Base-by-base conservation (phyloP, 352 stramenopile genomes). In the Phytophthora citricola region DNA sequence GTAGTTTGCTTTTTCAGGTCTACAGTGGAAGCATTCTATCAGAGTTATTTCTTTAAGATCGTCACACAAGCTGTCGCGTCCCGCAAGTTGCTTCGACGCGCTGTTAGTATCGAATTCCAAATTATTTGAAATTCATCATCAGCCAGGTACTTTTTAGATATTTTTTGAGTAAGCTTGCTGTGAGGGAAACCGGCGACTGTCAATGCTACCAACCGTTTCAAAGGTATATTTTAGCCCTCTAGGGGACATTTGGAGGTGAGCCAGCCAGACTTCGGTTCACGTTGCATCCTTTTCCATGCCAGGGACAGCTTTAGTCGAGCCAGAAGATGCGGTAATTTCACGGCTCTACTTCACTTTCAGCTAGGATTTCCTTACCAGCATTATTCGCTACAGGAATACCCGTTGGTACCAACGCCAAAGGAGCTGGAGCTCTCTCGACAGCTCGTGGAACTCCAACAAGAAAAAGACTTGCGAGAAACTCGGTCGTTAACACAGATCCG, bases 361-460 rank as follows among this genome's bases (percentile, higher is more conserved):
- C 22, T 46, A 24, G 3, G 26, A 8, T 43, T 43, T 20, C 36
- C 57, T 11, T 44, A 45, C 22, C 32, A 46, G 12, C 4, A 15
- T 51, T 60, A 26, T 11, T 20, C n/a, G 15, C 39, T 46, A 14
- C 53, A 93, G 85, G 76, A 83, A 48, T 93, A 93, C 36, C 82
- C 85, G 15, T 65, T 79, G 6, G 83, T 93, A 4, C 83, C 85
- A 34, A 93, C 85, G 17, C 83, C 83, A 8, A 89, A 93, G 29
- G 85, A 92, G 55, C 65, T 91, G 20, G 83, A 89, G 51, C 69
- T 93, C 2, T 91, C 83, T 24, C 76, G 81, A 1, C 81, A 91
- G 41, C 73, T 93, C 5, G 67, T 92, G 5, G 73, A 75, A 2
- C 57, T 92, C 27, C 83, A 92, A 57, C 78, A 90, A 55, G 83